A percentile compares a stretch with the other conserved stretches of the same genome.
Conservation (phyloP, 495 filamentous ascomycete genomes). For the Neurospora sp. region DNA sequence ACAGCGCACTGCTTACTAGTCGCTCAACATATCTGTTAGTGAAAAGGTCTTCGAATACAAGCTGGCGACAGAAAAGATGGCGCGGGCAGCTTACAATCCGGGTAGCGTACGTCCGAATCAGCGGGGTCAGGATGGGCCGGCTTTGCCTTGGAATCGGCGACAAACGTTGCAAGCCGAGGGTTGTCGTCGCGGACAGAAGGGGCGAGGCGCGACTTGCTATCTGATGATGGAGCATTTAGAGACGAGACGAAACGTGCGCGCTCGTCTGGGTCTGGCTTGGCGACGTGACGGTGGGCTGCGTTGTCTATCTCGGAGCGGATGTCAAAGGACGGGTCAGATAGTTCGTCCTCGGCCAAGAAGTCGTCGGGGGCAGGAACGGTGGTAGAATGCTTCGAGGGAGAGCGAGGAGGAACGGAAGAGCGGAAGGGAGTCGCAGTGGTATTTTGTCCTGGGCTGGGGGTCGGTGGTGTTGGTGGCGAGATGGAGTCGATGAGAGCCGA, state of each 20-base stretch:
- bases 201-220: slow-evolving; percentile 3
- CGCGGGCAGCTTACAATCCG: slow-evolving; percentile 35
- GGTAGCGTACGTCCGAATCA: slow-evolving; percentile 25
- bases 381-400: neutral
- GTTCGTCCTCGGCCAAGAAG: slow-evolving; percentile 4
- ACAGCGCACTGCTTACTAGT: slow-evolving; percentile 49
- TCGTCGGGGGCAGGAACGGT: slow-evolving; percentile 3
- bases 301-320: neutral
- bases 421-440: neutral
- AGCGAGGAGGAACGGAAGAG: neutral
- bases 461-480: slow-evolving; percentile 3
- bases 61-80: neutral
- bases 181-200: slow-evolving; percentile 4
- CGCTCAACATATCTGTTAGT: slow-evolving; percentile 52
- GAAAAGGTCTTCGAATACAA: neutral
- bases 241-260: neutral
- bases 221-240: neutral
- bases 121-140: slow-evolving; percentile 1
- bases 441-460: neutral
- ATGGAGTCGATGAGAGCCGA: slow-evolving; percentile 11
- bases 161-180: slow-evolving; percentile 6
- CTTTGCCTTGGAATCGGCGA: slow-evolving; percentile 8
- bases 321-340: slow-evolving; percentile 17
- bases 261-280: neutral
- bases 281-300: neutral